Conservation (phyloP, 371 early-diverging fungal genomes). For the Mucor piriformis region DNA sequence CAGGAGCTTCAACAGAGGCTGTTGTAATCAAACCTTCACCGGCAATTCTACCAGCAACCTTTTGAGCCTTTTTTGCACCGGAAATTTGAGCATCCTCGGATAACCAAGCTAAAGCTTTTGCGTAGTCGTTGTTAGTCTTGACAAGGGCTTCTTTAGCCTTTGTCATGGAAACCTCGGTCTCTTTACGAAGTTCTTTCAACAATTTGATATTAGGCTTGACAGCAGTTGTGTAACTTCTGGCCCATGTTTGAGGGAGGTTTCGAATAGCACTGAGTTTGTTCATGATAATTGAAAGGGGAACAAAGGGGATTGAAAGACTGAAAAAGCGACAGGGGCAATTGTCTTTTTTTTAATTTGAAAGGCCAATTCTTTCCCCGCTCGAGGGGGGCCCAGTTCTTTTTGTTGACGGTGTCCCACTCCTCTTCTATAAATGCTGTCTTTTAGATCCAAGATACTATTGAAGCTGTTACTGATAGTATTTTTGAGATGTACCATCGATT, state of each 20-base stretch:
- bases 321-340: neutral
- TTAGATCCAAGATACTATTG: too few species aligned
- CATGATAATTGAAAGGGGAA: neutral
- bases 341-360: too few species aligned
- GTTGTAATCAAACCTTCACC: constrained; percentile 72
- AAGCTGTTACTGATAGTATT: too few species aligned
- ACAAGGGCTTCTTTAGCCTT: constrained; percentile 89
- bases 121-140: constrained; percentile 73
- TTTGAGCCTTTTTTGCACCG: constrained; percentile 74
- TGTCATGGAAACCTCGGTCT: constrained; percentile 81
- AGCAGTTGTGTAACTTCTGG: constrained; percentile 22
- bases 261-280: constrained; percentile 16
- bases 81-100: constrained; percentile 67
- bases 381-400: too few species aligned
- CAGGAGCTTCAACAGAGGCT: constrained; percentile 47
- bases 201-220: constrained; percentile 74
- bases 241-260: constrained; percentile 3
- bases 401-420: too few species aligned
- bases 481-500: too few species aligned
- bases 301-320: neutral
- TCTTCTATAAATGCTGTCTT: too few species aligned
- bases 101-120: constrained; percentile 83
- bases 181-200: constrained; percentile 76
- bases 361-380: too few species aligned
- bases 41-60: constrained; percentile 54